Conservation (phyloP, 177 flowering plant species). For the Telopea speciosissima region DNA sequence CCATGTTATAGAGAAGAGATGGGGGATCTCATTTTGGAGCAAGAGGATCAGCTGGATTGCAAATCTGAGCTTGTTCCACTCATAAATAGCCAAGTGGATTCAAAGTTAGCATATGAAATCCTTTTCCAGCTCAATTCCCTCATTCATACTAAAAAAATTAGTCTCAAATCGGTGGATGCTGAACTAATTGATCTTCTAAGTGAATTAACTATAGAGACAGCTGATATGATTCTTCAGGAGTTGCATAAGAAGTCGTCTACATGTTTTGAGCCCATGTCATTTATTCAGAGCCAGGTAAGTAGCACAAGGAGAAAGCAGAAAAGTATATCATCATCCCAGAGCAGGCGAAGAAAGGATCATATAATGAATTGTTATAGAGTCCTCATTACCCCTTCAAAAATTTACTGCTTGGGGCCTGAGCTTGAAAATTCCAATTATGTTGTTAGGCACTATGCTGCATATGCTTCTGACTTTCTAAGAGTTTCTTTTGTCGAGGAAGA, state of each 20-base stretch:
- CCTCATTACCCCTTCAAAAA: slow-evolving; percentile 72
- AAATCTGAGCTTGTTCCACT: slow-evolving; percentile 61
- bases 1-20: slow-evolving; percentile 42
- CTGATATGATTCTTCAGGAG: slow-evolving; percentile 47
- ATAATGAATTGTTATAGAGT: slow-evolving; percentile 78
- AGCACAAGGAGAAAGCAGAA: slow-evolving; percentile 17
- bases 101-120: slow-evolving; percentile 53
- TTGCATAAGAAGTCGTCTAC: slow-evolving; percentile 50
- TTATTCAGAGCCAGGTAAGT: slow-evolving; percentile 35
- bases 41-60: slow-evolving; percentile 29
- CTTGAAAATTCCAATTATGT: slow-evolving; percentile 77
- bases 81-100: slow-evolving; percentile 28
- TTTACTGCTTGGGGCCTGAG: slow-evolving; percentile 90
- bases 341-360: slow-evolving; percentile 31
- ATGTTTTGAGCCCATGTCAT: slow-evolving; percentile 58
- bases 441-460: slow-evolving; percentile 55
- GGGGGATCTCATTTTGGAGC: slow-evolving; percentile 26
- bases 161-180: slow-evolving; percentile 39
- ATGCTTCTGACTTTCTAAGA: slow-evolving; percentile 85
- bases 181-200: slow-evolving; percentile 47
- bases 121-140: slow-evolving; percentile 84
- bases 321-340: slow-evolving; percentile 24
- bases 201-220: slow-evolving; percentile 33
- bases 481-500: slow-evolving; percentile 97
- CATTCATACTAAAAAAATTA: slow-evolving; percentile 68